Conservation (phyloP, 306 rosid species). For the Sechiopsis laciniata region DNA sequence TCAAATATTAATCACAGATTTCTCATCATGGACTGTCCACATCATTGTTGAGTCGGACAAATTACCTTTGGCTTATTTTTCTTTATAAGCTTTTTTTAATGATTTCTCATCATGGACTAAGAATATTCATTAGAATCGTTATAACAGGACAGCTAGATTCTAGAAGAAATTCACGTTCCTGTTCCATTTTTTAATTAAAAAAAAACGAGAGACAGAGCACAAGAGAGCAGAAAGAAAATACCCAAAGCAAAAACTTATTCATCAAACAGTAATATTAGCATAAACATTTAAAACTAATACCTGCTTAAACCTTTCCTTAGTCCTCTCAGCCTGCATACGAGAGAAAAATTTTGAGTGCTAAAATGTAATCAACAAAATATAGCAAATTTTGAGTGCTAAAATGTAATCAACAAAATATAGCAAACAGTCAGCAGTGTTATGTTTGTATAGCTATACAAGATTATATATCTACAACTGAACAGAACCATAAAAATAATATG, state of each 20-base stretch:
- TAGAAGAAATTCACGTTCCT: neutral
- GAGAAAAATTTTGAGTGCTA: neutral
- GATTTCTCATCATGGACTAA: neutral
- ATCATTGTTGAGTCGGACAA: too few species aligned
- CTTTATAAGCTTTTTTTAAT: too few species aligned
- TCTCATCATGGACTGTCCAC: too few species aligned
- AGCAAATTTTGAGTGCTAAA: neutral
- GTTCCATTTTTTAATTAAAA: neutral
- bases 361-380: too few species aligned
- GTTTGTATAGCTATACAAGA: neutral
- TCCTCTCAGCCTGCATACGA: conserved; percentile 57
- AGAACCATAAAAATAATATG: neutral
- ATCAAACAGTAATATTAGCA: conserved; percentile 17
- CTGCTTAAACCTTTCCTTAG: conserved; percentile 70
- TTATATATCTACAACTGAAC: neutral
- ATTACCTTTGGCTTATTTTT: too few species aligned
- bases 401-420: too few species aligned
- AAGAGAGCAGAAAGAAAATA: conserved; percentile 19
- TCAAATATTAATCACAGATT: neutral
- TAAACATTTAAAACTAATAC: conserved; percentile 32
- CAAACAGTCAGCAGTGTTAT: neutral
- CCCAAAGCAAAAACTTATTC: conserved; percentile 5
- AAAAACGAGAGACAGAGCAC: neutral
- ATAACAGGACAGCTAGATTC: neutral
- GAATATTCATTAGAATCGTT: neutral